Evolutionary conservation across 2,329 filamentous ascomycete genomes (phyloP).

Genomic region (Colletotrichum euphorbiae): DNA sequence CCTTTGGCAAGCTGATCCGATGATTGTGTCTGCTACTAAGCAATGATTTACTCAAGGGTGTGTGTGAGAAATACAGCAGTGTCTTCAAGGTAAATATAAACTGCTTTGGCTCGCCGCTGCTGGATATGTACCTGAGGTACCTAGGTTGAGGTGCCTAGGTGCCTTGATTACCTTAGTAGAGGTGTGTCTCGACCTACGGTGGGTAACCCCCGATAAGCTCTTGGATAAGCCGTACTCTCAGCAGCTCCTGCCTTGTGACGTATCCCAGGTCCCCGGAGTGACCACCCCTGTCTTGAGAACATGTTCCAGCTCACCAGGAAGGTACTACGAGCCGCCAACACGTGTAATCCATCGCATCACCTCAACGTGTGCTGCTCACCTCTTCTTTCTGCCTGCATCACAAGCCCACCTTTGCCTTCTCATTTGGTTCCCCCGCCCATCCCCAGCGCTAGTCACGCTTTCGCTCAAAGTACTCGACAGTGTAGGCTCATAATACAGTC

Average conservation of each 20-base stretch:
- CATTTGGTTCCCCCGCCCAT: constrained; percentile 9
- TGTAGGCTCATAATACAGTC: background rate
- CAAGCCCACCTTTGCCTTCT: constrained; percentile 8
- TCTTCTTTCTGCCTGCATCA: constrained; percentile 3
- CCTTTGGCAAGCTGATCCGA: background rate
- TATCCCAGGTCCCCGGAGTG: background rate
- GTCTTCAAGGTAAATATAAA: too few relatives aligned
- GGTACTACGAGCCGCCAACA: constrained; percentile 8
- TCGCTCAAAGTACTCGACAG: background rate
- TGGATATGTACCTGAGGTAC: background rate
- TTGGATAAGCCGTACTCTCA: background rate
- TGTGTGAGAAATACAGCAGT: too few relatives aligned
- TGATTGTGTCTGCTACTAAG: too few relatives aligned
- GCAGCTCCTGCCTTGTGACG: constrained; percentile 23
- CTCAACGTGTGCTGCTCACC: constrained; percentile 16
- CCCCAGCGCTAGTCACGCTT: constrained; percentile 6
- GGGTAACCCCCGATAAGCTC: constrained; percentile 20
- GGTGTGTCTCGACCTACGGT: too few relatives aligned
- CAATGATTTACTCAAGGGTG: too few relatives aligned
- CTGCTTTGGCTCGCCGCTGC: too few relatives aligned
- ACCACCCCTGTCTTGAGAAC: constrained; percentile 19
- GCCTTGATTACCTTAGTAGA: too few relatives aligned
- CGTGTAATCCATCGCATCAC: constrained; percentile 22
- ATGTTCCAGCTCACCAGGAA: constrained; percentile 17
- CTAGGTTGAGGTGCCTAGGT: background rate